Evolutionary conservation across 1,139 yeast genomes (phyloP).

Genomic region (Yamadazyma sp.): DNA sequence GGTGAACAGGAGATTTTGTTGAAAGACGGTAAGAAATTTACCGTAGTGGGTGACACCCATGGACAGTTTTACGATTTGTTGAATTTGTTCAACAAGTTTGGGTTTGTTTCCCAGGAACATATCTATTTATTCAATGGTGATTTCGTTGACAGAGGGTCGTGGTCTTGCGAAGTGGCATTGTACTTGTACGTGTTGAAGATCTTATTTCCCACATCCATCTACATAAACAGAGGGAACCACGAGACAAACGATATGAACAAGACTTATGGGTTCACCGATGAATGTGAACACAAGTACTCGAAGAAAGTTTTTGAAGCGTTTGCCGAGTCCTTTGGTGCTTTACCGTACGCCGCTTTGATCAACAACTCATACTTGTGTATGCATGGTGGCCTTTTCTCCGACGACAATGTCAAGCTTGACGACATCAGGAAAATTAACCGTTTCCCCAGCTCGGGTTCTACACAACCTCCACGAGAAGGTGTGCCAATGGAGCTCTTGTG

Average conservation of each 20-base stretch:
- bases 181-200: conserved; percentile 77
- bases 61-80: conserved; percentile 93
- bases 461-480: conserved; percentile 90
- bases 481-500: conserved; percentile 94
- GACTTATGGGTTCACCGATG: conserved; percentile 95
- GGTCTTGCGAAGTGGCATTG: conserved; percentile 96
- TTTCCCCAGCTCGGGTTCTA: conserved; percentile 51
- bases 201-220: conserved; percentile 70
- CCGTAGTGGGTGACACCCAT: conserved; percentile 97
- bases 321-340: conserved; percentile 79
- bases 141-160: conserved; percentile 96
- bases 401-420: conserved; percentile 66
- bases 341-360: conserved; percentile 84
- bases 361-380: conserved; percentile 77
- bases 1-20: conserved; percentile 21
- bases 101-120: conserved; percentile 66
- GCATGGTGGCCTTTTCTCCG: conserved; percentile 94
- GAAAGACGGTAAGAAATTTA: conserved; percentile 45
- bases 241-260: conserved; percentile 97
- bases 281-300: conserved; percentile 86
- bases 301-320: conserved; percentile 83
- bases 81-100: conserved; percentile 73
- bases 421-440: conserved; percentile 76
- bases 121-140: conserved; percentile 92
- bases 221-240: conserved; percentile 91